Evolutionary conservation across 1,139 yeast genomes (phyloP), one percentile per base, ranked within the genome.

Genomic region (Neolecta irregularis): DNA sequence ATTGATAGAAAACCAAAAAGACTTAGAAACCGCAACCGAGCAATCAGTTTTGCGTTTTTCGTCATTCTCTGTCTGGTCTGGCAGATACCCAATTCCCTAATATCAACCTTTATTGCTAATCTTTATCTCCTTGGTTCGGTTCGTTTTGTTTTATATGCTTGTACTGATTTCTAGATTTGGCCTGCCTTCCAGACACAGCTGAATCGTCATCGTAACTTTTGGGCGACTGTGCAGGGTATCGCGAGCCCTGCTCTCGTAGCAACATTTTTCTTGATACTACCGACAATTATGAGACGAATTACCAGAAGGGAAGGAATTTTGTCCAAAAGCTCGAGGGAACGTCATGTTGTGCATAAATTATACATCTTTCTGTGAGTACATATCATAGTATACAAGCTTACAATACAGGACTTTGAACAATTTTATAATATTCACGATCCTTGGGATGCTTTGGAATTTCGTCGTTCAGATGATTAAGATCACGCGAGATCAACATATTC

Each of bases 61-160:
- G 39, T 48, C 1, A 37, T 42, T 3, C 33, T 60, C 29, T 41
- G 57, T 40, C 28, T 59, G 4, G 44, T 52, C 4, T 60, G 63
- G 63, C 53, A 58, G 18, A 56, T 56, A 2, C 64, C 64, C 2
- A 57, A 56, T 39, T 63, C 64, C 1, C 55, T 60, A 36, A 54
- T 60, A 33, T 62, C 64, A 12, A 57, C 62, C 29, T 60, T 60
- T 35, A 18, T 50, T 60, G 5, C 57, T 58, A 39, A 39, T 57
- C 40, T 53, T 54, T 26, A 46, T 59, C 24, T 47, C 18, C 32
- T 60, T 18, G 64, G 60, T 2, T 48, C 47, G 6, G 44, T 44
- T n/a, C 30, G 6, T 37, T 34, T 7, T 26, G 6, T 11, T n/a
- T 29, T 7, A 6, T 3, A 5, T n/a, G n/a, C n/a, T 9, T n/a